Evolutionary conservation across 129 eudicot genomes (phyloP).

Genomic region (Lactuca sativa): DNA sequence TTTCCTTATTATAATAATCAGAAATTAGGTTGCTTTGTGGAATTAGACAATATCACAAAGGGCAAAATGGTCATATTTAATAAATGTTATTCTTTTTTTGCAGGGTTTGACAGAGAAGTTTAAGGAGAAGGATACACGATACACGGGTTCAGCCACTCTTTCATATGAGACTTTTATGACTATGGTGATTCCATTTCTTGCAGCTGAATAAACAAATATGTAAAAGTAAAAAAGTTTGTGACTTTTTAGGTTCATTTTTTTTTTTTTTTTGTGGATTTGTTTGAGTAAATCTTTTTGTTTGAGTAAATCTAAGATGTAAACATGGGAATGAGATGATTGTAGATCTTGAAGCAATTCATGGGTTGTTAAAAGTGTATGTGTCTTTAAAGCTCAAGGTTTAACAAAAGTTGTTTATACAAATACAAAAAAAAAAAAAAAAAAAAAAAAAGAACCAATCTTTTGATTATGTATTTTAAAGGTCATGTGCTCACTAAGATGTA

Average conservation of each 20-base stretch:
- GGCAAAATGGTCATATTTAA: background rate
- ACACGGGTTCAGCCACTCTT: slow-evolving; percentile 76
- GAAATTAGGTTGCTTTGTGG: background rate
- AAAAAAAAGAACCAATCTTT: too few relatives aligned
- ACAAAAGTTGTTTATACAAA: background rate
- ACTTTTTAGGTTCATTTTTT: slow-evolving; percentile 5
- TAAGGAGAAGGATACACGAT: slow-evolving; percentile 81
- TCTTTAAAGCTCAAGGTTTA: background rate
- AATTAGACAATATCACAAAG: background rate
- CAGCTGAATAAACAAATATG: slow-evolving; percentile 32
- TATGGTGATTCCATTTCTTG: slow-evolving; percentile 81
- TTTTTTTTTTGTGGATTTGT: background rate
- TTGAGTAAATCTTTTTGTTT: background rate
- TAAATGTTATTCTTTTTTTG: background rate
- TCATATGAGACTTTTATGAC: slow-evolving; percentile 77
- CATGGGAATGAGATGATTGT: slow-evolving; percentile 5
- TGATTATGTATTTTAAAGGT: too few relatives aligned
- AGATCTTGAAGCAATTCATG: background rate
- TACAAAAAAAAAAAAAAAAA: too few relatives aligned
- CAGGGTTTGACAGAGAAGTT: slow-evolving; percentile 94
- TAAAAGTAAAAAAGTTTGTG: background rate
- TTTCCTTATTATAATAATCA: background rate
- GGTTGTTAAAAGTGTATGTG: slow-evolving; percentile 5
- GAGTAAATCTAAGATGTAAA: slow-evolving; percentile 6
- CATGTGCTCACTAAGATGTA: too few relatives aligned